Evolutionary conservation across 305 asterid genomes (phyloP).

Genomic region (Fraxinus nigra): DNA sequence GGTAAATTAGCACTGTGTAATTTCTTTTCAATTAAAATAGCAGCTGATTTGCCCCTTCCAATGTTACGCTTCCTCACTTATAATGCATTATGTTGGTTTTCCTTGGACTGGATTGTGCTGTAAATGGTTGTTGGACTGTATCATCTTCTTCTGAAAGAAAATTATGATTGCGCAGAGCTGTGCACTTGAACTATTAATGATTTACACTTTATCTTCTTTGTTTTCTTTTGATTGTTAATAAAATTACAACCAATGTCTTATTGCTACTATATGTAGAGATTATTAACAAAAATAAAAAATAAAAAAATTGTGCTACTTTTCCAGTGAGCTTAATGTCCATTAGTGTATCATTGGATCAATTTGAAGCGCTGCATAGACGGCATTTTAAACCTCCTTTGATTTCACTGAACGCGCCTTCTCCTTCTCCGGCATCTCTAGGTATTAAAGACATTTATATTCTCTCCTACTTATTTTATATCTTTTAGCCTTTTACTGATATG

Average conservation of each 20-base stretch:
- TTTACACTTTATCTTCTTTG: not conserved
- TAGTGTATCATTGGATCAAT: slow-evolving; percentile 43
- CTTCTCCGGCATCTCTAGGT: slow-evolving; percentile 64
- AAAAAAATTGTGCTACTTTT: slow-evolving; percentile 21
- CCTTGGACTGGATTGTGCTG: not conserved
- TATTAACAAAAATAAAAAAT: not conserved
- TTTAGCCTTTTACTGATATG: slow-evolving; percentile 30
- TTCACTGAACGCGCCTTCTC: slow-evolving; percentile 54
- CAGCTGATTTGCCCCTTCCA: not conserved
- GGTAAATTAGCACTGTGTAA: slow-evolving; percentile 36
- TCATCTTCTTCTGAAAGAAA: not conserved
- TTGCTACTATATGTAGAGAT: not conserved
- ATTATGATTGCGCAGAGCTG: not conserved
- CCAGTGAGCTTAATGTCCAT: slow-evolving; percentile 48
- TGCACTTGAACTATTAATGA: not conserved
- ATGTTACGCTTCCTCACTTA: not conserved
- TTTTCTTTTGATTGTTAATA: slow-evolving; percentile 6
- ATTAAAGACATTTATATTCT: slow-evolving; percentile 17
- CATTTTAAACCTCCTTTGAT: slow-evolving; percentile 34
- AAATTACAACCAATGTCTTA: not conserved
- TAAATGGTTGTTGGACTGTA: not conserved
- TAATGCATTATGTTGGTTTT: not conserved
- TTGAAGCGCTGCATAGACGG: slow-evolving; percentile 34
- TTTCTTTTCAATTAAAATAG: not conserved
- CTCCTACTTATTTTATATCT: not conserved